Conservation (phyloP, 2,329 filamentous ascomycete genomes). For the Sporothrix euskadiensis region DNA sequence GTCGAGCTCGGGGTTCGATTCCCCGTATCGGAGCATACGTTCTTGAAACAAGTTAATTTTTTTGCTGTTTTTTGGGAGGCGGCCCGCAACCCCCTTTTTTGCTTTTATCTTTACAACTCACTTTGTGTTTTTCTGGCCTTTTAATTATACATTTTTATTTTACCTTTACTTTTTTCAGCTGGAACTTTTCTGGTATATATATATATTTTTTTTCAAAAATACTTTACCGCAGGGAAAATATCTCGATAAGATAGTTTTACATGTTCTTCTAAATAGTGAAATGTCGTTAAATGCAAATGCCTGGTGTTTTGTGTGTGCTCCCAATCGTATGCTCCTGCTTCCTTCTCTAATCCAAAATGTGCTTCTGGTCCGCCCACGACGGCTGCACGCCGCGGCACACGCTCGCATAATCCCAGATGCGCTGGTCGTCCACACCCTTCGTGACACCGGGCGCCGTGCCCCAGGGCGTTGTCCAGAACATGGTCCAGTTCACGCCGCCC, state of each 20-base stretch:
- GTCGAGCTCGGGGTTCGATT: slow-evolving; percentile 33
- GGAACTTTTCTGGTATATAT: no score
- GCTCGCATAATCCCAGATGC: slow-evolving; percentile 68
- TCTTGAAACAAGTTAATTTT: neutral
- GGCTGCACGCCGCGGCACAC: slow-evolving; percentile 68
- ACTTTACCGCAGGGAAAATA: no score
- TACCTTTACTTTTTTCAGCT: no score
- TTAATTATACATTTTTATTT: no score
- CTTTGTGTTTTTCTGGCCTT: no score
- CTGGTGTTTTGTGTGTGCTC: neutral
- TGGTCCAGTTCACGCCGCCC: slow-evolving; percentile 82
- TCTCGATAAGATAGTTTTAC: neutral
- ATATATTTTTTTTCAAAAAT: no score
- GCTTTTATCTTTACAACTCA: neutral
- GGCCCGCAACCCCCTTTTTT: neutral
- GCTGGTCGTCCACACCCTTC: slow-evolving; percentile 54
- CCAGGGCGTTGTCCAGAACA: slow-evolving; percentile 92
- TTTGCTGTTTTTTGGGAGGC: neutral
- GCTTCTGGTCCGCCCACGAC: slow-evolving; percentile 63
- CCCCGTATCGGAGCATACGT: slow-evolving; percentile 30
- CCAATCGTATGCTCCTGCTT: neutral
- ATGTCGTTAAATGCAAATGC: neutral
- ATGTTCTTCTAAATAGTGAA: neutral
- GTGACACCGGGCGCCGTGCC: slow-evolving; percentile 39
- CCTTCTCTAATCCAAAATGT: slow-evolving; percentile 54